Evolutionary conservation across 2,329 filamentous ascomycete genomes (phyloP).

Genomic region (Claviceps lovelessii): DNA sequence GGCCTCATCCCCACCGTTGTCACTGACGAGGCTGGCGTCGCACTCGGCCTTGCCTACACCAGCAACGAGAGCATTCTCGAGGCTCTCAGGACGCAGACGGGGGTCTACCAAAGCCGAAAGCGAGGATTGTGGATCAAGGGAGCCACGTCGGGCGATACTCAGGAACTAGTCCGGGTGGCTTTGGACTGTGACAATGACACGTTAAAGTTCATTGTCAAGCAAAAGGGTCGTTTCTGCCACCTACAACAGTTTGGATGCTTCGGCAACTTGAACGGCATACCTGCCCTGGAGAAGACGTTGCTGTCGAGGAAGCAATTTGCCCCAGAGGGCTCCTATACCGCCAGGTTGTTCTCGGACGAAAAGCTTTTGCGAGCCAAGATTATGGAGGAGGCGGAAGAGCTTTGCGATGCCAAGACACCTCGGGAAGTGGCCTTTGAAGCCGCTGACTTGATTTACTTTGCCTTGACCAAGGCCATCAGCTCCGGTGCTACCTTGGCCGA

Average conservation of each 20-base stretch:
- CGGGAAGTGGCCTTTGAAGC: slow-evolving; percentile 87
- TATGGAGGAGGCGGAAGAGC: slow-evolving; percentile 93
- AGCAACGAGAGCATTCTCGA: slow-evolving; percentile 81
- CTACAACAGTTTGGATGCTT: slow-evolving; percentile 87
- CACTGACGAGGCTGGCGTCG: slow-evolving; percentile 71
- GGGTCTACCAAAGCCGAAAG: slow-evolving; percentile 94
- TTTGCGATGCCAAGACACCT: slow-evolving; percentile 72
- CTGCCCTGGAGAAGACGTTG: slow-evolving; percentile 76
- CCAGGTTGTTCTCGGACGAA: slow-evolving; percentile 78
- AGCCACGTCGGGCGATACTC: slow-evolving; percentile 82
- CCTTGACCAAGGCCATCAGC: slow-evolving; percentile 73
- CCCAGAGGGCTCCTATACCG: slow-evolving; percentile 83
- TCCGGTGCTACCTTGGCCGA: slow-evolving; percentile 77
- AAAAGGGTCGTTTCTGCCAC: slow-evolving; percentile 90
- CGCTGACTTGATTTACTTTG: slow-evolving; percentile 91
- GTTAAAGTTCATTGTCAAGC: slow-evolving; percentile 74
- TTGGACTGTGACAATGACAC: slow-evolving; percentile 92
- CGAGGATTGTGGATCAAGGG: slow-evolving; percentile 95
- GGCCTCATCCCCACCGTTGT: slow-evolving; percentile 81
- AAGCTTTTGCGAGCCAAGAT: slow-evolving; percentile 89
- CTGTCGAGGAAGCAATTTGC: slow-evolving; percentile 68
- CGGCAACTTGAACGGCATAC: slow-evolving; percentile 66
- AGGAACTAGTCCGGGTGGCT: slow-evolving; percentile 71
- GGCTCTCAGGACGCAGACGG: slow-evolving; percentile 60
- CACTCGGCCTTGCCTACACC: slow-evolving; percentile 86